Evolutionary conservation across 805 yeast genomes (phyloP).

Genomic region (Brettanomyces bruxellensis): DNA sequence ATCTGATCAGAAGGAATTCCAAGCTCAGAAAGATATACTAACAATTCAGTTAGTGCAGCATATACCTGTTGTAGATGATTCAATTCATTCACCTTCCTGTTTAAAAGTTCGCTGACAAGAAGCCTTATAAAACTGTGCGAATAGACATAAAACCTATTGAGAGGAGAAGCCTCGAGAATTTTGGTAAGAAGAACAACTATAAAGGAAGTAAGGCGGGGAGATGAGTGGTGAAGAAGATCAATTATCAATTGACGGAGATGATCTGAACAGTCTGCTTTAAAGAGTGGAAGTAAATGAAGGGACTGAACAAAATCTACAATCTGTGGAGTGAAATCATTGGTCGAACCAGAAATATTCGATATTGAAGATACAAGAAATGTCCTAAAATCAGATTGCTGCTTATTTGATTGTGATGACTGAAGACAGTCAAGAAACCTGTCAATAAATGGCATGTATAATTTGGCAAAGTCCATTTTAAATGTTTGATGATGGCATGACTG

Average conservation of each 20-base stretch:
- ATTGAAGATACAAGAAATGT: too few species aligned
- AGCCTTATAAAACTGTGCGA: slow-evolving; percentile 4
- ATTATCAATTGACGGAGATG: slow-evolving; percentile 2
- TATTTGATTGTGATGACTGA: too few species aligned
- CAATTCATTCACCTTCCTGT: background rate
- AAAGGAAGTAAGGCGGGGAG: slow-evolving; percentile 3
- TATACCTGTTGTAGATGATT: too few species aligned
- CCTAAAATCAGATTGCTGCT: too few species aligned
- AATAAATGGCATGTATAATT: too few species aligned
- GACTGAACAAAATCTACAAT: slow-evolving; percentile 7
- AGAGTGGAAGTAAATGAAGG: slow-evolving; percentile 3
- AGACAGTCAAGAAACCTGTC: too few species aligned
- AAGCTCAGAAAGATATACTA: background rate
- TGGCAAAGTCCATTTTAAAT: too few species aligned
- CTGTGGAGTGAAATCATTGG: slow-evolving; percentile 1
- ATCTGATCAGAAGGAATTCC: slow-evolving; percentile 6
- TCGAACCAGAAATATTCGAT: too few species aligned
- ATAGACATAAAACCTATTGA: slow-evolving; percentile 12
- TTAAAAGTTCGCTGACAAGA: background rate
- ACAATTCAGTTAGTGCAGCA: background rate
- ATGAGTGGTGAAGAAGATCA: too few species aligned
- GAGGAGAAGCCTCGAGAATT: slow-evolving; percentile 11
- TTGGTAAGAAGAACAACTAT: slow-evolving; percentile 9
- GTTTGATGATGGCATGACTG: too few species aligned
- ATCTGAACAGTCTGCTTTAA: slow-evolving; percentile 1